Evolutionary conservation across 331 rosid genomes (phyloP).

Genomic region (Phaseolus coccineus): DNA sequence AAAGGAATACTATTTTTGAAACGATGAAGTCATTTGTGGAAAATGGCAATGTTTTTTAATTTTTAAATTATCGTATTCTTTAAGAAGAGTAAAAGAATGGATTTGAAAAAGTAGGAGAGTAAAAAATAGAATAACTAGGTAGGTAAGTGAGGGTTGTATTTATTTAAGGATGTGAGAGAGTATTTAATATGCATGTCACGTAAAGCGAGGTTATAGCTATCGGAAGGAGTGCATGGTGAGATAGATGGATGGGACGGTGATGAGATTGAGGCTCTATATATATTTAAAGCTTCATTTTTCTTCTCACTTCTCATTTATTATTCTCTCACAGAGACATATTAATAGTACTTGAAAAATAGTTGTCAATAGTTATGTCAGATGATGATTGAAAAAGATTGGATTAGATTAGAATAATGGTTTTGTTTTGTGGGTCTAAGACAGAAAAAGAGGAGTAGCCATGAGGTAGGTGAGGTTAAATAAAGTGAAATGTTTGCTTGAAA

Average conservation of each 20-base stretch:
- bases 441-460: neutral
- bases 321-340: too few relatives aligned
- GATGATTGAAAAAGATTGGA: too few relatives aligned
- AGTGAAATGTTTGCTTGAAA: conserved; percentile 60
- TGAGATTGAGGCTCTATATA: conserved; percentile 35
- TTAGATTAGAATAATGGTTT: too few relatives aligned
- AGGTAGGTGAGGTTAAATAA: conserved; percentile 25
- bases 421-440: neutral
- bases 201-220: neutral
- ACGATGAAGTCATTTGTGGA: too few relatives aligned
- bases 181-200: conserved; percentile 5
- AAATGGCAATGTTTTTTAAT: too few relatives aligned
- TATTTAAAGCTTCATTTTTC: neutral
- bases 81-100: too few relatives aligned
- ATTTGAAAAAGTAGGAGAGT: too few relatives aligned
- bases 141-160: neutral
- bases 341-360: too few relatives aligned
- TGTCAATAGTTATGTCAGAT: too few relatives aligned
- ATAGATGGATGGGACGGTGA: conserved; percentile 52
- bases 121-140: too few relatives aligned
- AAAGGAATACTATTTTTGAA: too few relatives aligned
- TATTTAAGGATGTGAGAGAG: neutral
- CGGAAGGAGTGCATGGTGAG: conserved; percentile 51
- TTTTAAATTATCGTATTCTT: too few relatives aligned
- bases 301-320: neutral